phyloP scores from a whole-genome alignment of 2,329 filamentous ascomycete genomes.

The Aspergillus sp. region DNA sequence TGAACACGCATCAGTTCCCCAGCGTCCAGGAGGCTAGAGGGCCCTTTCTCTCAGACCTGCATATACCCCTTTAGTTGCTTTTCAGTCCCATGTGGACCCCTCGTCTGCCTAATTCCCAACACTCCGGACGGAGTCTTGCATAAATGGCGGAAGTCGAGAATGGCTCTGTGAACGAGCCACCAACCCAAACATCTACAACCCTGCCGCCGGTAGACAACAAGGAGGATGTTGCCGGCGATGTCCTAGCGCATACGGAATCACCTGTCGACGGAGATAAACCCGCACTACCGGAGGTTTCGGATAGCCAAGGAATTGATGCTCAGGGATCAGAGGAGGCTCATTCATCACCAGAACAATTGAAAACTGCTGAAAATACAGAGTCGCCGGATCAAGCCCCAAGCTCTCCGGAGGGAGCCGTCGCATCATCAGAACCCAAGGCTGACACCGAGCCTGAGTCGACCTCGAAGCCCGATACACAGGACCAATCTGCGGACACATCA shows the following conservation, averaged over 20 bases:
- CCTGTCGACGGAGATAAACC: conserved; percentile 37
- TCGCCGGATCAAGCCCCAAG: conserved; percentile 26
- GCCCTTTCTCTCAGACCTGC: conserved; percentile 14
- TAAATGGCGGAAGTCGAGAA: conserved; percentile 47
- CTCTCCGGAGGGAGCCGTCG: conserved; percentile 28
- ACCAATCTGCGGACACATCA: conserved; percentile 3
- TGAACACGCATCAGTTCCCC: conserved; percentile 32
- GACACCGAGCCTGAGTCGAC: conserved; percentile 23
- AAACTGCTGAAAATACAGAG: conserved; percentile 23
- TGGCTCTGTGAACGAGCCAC: conserved; percentile 36
- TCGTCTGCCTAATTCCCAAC: conserved; percentile 26
- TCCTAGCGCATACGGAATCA: conserved; percentile 27
- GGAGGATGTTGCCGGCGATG: conserved; percentile 33
- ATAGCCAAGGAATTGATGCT: conserved; percentile 32
- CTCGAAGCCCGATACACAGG: conserved; percentile 17
- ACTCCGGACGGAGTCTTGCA: conserved; percentile 39
- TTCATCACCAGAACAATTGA: conserved; percentile 10
- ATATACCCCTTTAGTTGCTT: conserved; percentile 23
- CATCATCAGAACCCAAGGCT: conserved; percentile 25
- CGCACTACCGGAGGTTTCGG: conserved; percentile 28
- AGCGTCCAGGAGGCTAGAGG: conserved; percentile 6
- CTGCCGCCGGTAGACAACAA: conserved; percentile 32
- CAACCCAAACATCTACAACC: conserved; percentile 28
- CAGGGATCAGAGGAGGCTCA: conserved; percentile 18
- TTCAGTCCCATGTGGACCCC: conserved; percentile 33